Conservation (phyloP, 768 basidiomycete genomes). For the Boletus huronensis region DNA sequence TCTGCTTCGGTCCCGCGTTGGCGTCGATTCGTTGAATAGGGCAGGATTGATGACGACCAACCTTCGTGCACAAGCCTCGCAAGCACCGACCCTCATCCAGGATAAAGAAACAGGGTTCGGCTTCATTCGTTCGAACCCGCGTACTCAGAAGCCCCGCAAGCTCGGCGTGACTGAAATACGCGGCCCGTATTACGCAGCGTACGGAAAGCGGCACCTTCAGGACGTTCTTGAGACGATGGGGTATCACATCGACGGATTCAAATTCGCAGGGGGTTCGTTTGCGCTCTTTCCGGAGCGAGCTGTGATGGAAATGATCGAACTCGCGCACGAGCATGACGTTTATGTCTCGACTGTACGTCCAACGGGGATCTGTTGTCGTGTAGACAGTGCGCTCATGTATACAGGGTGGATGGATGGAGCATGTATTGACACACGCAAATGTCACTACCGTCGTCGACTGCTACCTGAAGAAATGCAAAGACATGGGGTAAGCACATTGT, state of each 20-base stretch:
- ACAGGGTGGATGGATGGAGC: constrained; percentile 16
- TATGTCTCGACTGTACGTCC: constrained; percentile 43
- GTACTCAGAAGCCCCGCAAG: constrained; percentile 33
- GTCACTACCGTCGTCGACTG: constrained; percentile 8
- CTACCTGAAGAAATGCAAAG: constrained; percentile 13
- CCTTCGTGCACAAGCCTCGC: background rate
- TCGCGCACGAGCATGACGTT: constrained; percentile 37
- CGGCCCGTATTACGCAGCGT: constrained; percentile 43
- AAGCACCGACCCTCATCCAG: constrained; percentile 7
- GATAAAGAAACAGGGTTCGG: constrained; percentile 12
- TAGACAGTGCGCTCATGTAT: background rate
- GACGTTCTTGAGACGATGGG: constrained; percentile 42
- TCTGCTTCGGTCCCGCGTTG: background rate
- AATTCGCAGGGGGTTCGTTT: constrained; percentile 44
- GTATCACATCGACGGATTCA: constrained; percentile 42
- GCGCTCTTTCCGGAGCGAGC: constrained; percentile 40
- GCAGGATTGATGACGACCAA: background rate
- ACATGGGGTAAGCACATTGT: constrained; percentile 4
- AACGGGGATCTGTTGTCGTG: background rate
- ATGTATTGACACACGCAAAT: constrained; percentile 8
- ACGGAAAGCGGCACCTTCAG: constrained; percentile 39
- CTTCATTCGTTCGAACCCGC: constrained; percentile 25
- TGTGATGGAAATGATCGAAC: constrained; percentile 37
- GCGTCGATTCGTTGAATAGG: background rate
- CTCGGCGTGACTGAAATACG: constrained; percentile 44